phyloP scores from a whole-genome alignment of 768 basidiomycete species.

The Strobilomyces echinocephalus region DNA sequence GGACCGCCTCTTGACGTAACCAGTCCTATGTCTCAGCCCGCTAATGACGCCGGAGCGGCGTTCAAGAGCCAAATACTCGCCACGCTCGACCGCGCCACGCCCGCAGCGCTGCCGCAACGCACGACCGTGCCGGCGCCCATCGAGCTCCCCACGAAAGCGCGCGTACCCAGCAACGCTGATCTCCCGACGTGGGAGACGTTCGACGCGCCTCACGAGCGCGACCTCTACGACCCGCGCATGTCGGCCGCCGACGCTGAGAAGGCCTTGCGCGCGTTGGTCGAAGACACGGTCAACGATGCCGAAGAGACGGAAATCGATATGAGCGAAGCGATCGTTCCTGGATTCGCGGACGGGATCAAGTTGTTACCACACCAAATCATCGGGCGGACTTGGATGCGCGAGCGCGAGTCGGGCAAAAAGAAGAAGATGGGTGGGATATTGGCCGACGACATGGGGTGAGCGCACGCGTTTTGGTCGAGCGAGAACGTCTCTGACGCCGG shows the following conservation, averaged over 20 bases:
- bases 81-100: conserved; percentile 23
- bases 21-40: conserved; percentile 3
- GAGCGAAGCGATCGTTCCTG: conserved; percentile 67
- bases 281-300: conserved; percentile 53
- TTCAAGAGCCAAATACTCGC: conserved; percentile 18
- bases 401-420: conserved; percentile 74
- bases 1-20: conserved; percentile 4
- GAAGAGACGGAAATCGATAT: conserved; percentile 49
- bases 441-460: conserved; percentile 87
- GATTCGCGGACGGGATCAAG: conserved; percentile 63
- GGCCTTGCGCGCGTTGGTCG: conserved; percentile 71
- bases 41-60: background rate
- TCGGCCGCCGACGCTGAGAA: conserved; percentile 63
- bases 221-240: conserved; percentile 31
- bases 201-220: conserved; percentile 23
- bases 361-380: conserved; percentile 86
- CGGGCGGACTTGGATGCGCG: conserved; percentile 83
- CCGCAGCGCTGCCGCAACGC: conserved; percentile 11
- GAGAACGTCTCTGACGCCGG: conserved; percentile 4
- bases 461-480: background rate
- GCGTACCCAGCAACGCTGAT: conserved; percentile 11
- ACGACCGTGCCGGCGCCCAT: conserved; percentile 31
- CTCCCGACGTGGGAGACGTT: conserved; percentile 29
- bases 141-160: conserved; percentile 21
- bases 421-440: conserved; percentile 81